A percentile compares a stretch with the other conserved stretches of the same genome.
These are phyloP conservation scores for Ramaria sp. DNA, from an alignment of 768 basidiomycete genomes.

Conservation along the genomic window DNA sequence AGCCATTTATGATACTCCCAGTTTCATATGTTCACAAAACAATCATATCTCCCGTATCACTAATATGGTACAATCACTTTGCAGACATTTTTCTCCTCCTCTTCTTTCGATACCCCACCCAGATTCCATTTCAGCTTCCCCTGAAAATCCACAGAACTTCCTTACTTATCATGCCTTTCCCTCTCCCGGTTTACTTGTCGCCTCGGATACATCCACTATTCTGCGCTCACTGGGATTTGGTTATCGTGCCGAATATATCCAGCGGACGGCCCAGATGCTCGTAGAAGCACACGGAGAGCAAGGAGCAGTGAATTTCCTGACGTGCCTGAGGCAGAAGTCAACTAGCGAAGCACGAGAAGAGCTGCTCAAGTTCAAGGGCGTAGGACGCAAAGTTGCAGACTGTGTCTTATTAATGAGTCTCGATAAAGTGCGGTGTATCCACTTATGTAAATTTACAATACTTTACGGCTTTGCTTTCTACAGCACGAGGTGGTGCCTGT, in stretches of 20 bases:
- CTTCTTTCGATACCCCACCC: constrained; percentile 41
- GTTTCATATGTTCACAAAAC: constrained; percentile 96
- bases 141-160: background rate
- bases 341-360: constrained; percentile 59
- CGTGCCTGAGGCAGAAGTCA: constrained; percentile 33
- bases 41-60: constrained; percentile 94
- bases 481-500: constrained; percentile 85
- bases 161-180: constrained; percentile 74
- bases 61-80: constrained; percentile 82
- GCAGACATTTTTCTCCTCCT: constrained; percentile 61
- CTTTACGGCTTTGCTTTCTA: background rate
- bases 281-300: constrained; percentile 44
- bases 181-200: constrained; percentile 53
- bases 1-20: constrained; percentile 18
- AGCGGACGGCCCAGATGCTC: constrained; percentile 71
- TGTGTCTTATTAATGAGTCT: constrained; percentile 89
- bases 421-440: constrained; percentile 53
- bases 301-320: constrained; percentile 51
- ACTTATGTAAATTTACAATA: background rate
- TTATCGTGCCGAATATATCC: constrained; percentile 87
- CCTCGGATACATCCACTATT: constrained; percentile 41
- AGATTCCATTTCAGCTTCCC: constrained; percentile 12
- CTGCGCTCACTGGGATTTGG: constrained; percentile 88
- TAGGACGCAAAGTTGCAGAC: constrained; percentile 95
- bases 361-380: constrained; percentile 76